phyloP scores from a whole-genome alignment of 2,329 filamentous ascomycete species.

The Paraconiothyrium brasiliense region DNA sequence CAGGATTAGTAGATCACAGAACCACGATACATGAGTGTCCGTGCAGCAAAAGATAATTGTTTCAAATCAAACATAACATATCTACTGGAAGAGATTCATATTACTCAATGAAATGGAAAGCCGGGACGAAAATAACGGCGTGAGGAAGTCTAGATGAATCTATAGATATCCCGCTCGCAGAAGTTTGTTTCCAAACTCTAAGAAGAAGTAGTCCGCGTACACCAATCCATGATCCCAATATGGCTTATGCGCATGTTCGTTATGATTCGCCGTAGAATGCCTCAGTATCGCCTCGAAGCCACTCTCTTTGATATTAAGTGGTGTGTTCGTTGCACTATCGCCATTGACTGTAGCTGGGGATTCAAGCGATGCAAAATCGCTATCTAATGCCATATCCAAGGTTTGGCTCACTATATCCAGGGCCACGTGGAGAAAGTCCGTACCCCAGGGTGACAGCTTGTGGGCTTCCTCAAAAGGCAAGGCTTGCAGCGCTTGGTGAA shows the following conservation, averaged over 20 bases:
- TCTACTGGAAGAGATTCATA: too few relatives aligned
- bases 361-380: constrained; percentile 37
- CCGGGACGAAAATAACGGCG: too few relatives aligned
- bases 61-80: too few relatives aligned
- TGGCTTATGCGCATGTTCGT: constrained; percentile 55
- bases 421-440: constrained; percentile 32
- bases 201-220: constrained; percentile 61
- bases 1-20: not conserved
- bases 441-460: constrained; percentile 5
- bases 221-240: constrained; percentile 60
- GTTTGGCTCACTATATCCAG: constrained; percentile 37
- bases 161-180: constrained; percentile 44
- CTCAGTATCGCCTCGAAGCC: constrained; percentile 57
- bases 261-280: constrained; percentile 60
- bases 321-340: constrained; percentile 10
- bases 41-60: too few relatives aligned
- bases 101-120: too few relatives aligned
- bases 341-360: constrained; percentile 28
- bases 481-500: constrained; percentile 46
- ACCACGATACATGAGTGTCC: too few relatives aligned
- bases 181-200: constrained; percentile 60
- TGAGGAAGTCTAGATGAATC: not conserved
- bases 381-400: constrained; percentile 44
- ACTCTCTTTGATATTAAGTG: constrained; percentile 37
- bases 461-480: constrained; percentile 17